Conservation (phyloP, 2,329 filamentous ascomycete species). For the Colletotrichum euphorbiae region DNA sequence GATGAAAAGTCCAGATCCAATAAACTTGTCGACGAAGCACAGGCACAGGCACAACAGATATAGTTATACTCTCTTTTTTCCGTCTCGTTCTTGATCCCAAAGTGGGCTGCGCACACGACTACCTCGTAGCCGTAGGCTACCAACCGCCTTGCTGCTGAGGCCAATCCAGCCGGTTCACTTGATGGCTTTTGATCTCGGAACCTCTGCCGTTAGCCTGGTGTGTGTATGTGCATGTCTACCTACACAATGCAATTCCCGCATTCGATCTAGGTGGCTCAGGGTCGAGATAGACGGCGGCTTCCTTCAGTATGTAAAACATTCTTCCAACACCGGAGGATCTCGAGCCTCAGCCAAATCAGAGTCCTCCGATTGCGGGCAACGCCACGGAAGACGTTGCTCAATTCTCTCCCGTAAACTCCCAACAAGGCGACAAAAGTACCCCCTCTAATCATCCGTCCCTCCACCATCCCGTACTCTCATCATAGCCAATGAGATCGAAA, state of each 20-base stretch:
- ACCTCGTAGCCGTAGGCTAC: no score
- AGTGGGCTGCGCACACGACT: conserved; percentile 6
- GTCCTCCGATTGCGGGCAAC: conserved; percentile 6
- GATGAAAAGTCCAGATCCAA: not conserved
- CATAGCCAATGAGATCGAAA: conserved; percentile 41
- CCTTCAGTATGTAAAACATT: not conserved
- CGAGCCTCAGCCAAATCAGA: not conserved
- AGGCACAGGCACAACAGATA: conserved; percentile 1
- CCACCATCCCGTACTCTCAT: conserved; percentile 36
- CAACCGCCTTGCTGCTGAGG: not conserved
- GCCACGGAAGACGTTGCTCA: not conserved
- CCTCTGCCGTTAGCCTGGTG: not conserved
- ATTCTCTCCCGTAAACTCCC: not conserved
- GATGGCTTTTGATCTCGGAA: not conserved
- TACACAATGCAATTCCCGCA: not conserved
- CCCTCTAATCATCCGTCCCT: conserved; percentile 29
- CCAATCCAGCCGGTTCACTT: not conserved
- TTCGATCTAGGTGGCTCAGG: not conserved
- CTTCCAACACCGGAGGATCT: conserved; percentile 5
- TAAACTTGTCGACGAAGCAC: not conserved
- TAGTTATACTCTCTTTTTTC: conserved; percentile 4
- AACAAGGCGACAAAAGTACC: not conserved
- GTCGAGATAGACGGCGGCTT: not conserved
- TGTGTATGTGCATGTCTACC: not conserved
- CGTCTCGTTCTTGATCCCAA: conserved; percentile 1